Conservation (phyloP, 2,329 filamentous ascomycete genomes). For the Cordyceps cicadae region DNA sequence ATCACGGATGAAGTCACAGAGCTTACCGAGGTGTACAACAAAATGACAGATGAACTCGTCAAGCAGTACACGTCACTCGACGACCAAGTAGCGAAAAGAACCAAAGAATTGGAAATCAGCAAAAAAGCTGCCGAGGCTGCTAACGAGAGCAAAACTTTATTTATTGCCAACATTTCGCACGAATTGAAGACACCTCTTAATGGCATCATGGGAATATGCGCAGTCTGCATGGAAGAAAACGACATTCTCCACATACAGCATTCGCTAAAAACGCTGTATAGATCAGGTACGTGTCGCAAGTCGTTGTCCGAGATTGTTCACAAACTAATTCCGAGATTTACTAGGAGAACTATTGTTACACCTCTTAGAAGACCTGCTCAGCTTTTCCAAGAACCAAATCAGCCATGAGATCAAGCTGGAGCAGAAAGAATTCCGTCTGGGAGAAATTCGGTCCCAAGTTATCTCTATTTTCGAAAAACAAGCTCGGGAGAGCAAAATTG, state of each 20-base stretch:
- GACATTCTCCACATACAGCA: constrained; percentile 70
- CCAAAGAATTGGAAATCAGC: constrained; percentile 75
- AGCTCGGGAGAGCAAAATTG: constrained; percentile 69
- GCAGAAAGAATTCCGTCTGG: constrained; percentile 74
- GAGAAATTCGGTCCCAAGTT: constrained; percentile 77
- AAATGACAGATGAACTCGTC: constrained; percentile 84
- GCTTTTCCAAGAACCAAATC: constrained; percentile 92
- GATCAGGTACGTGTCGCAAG: constrained; percentile 45
- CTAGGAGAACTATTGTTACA: constrained; percentile 68
- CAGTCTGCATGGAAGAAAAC: constrained; percentile 86
- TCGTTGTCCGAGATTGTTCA: background rate
- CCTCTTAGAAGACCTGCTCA: constrained; percentile 79
- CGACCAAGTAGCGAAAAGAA: constrained; percentile 74
- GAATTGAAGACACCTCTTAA: constrained; percentile 92
- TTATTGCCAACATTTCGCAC: constrained; percentile 87
- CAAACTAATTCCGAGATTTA: background rate
- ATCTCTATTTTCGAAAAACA: constrained; percentile 85
- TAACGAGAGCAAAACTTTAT: constrained; percentile 93
- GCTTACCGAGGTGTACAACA: constrained; percentile 77
- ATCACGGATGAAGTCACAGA: constrained; percentile 82
- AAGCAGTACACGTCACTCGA: constrained; percentile 81
- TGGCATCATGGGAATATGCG: constrained; percentile 89
- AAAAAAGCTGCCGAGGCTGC: constrained; percentile 91
- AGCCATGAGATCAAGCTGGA: constrained; percentile 75
- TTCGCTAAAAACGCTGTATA: constrained; percentile 80